Conservation (phyloP, 441 rosid genomes). For the Adansonia gregorii region DNA sequence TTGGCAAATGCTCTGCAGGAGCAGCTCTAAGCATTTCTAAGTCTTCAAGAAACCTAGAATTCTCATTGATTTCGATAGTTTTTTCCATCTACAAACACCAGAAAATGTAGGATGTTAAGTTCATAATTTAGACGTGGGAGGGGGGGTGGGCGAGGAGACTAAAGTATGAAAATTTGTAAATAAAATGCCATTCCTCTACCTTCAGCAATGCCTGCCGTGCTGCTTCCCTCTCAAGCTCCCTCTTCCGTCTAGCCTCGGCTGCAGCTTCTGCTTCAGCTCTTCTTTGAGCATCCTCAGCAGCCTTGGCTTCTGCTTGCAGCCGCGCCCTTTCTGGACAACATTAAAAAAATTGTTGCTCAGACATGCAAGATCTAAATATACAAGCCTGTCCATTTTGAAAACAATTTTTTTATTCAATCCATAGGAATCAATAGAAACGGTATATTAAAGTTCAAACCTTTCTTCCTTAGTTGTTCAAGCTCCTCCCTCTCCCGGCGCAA, state of each 20-base stretch:
- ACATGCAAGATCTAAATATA: background rate
- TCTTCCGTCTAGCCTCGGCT: constrained; percentile 61
- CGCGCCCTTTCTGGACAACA: constrained; percentile 58
- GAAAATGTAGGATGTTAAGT: background rate
- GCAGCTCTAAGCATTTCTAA: constrained; percentile 68
- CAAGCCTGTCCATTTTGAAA: background rate
- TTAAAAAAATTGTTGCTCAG: background rate
- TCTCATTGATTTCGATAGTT: constrained; percentile 72
- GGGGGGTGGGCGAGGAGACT: no score
- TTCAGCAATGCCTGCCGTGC: constrained; percentile 66
- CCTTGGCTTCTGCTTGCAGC: constrained; percentile 66
- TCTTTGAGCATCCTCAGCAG: constrained; percentile 68
- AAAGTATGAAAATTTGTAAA: background rate
- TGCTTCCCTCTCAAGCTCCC: constrained; percentile 74
- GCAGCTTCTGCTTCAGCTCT: constrained; percentile 73
- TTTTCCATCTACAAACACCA: constrained; percentile 62
- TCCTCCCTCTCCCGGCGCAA: constrained; percentile 65
- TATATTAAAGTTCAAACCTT: constrained; percentile 43
- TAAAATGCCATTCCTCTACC: constrained; percentile 41
- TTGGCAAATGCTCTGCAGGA: constrained; percentile 53
- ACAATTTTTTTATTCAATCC: background rate
- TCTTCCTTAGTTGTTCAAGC: constrained; percentile 60
- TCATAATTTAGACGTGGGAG: background rate
- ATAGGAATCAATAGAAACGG: background rate
- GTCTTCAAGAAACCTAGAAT: constrained; percentile 67